These are phyloP conservation scores for Scleroderma bovista DNA, from an alignment of 768 basidiomycete species.

Conservation along the genomic window DNA sequence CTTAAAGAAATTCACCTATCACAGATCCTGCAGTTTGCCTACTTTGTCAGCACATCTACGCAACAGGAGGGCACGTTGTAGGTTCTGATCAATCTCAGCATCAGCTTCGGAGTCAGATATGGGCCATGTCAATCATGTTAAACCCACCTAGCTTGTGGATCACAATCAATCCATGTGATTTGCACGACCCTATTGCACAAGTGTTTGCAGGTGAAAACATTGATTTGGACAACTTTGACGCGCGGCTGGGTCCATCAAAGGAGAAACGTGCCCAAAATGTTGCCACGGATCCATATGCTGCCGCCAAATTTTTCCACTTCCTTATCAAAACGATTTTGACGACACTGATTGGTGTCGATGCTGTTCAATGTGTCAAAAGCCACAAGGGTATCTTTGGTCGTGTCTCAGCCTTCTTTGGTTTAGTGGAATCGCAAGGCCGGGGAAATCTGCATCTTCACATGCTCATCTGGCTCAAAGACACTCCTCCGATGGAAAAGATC, in stretches of 20 bases:
- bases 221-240: conserved; percentile 37
- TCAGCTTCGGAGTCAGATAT: too few species aligned
- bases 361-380: neutral
- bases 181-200: neutral
- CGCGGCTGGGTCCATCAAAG: conserved; percentile 25
- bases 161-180: neutral
- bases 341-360: conserved; percentile 28
- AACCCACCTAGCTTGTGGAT: neutral
- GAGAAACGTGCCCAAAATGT: conserved; percentile 21
- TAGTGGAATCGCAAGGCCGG: conserved; percentile 35
- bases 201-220: conserved; percentile 37
- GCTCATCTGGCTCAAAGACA: neutral
- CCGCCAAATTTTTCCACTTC: conserved; percentile 38
- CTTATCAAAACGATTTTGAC: conserved; percentile 28
- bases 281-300: conserved; percentile 35
- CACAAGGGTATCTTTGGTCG: conserved; percentile 28
- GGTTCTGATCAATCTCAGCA: too few species aligned
- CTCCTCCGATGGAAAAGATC: neutral
- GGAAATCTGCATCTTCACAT: conserved; percentile 29
- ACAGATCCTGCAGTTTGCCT: too few species aligned
- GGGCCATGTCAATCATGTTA: too few species aligned
- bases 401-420: conserved; percentile 14
- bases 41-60: too few species aligned
- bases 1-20: too few species aligned
- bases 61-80: too few species aligned